These are phyloP conservation scores for Tanacetum coccineum DNA, from an alignment of 129 eudicot genomes.

Conservation along the genomic window DNA sequence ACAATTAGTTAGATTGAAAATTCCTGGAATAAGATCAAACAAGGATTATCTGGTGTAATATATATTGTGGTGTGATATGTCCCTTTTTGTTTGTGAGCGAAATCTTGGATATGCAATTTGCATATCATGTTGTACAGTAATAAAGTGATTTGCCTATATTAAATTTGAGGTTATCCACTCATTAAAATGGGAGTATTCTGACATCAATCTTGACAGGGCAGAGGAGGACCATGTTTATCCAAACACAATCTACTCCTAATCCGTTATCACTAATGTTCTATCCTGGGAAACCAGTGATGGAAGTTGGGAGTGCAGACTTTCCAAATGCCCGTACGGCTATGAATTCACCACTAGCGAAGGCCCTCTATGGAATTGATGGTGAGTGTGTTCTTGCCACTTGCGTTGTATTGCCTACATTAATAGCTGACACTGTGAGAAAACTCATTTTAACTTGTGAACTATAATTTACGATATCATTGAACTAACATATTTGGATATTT, in stretches of 20 bases:
- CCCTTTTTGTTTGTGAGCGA: neutral
- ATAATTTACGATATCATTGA: neutral
- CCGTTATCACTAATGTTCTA: conserved; percentile 86
- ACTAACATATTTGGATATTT: conserved; percentile 9
- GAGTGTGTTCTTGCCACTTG: no score
- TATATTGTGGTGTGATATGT: neutral
- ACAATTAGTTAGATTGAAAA: neutral
- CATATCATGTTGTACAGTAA: neutral
- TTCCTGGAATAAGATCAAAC: no score
- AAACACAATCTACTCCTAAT: conserved; percentile 92
- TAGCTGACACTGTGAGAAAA: neutral
- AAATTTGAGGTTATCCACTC: neutral
- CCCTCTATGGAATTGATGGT: conserved; percentile 90
- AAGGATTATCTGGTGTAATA: neutral
- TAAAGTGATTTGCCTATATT: neutral
- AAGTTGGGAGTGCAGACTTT: conserved; percentile 87
- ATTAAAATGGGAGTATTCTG: conserved; percentile 20
- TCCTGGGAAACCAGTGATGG: conserved; percentile 96
- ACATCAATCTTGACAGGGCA: conserved; percentile 53
- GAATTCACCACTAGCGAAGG: conserved; percentile 84
- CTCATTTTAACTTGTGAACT: neutral
- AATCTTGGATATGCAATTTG: conserved; percentile 7
- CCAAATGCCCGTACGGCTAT: conserved; percentile 95
- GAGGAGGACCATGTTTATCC: conserved; percentile 93
- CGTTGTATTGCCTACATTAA: neutral